phyloP scores from a whole-genome alignment of 1,139 yeast genomes.

The Saccharomycopsis hybrid region DNA sequence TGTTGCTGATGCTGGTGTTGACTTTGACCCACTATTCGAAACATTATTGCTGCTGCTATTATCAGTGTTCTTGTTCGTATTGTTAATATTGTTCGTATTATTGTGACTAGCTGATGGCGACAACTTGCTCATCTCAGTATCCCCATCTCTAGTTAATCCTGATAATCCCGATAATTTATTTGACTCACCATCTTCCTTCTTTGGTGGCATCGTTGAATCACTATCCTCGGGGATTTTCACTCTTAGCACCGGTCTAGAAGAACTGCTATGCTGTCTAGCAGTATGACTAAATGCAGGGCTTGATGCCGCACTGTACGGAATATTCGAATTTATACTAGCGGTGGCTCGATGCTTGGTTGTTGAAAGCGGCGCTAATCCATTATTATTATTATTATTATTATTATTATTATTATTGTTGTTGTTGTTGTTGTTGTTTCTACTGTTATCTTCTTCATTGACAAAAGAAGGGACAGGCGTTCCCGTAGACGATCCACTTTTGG shows the following conservation, averaged over 20 bases:
- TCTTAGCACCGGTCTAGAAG: constrained; percentile 40
- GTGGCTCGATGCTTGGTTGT: constrained; percentile 1
- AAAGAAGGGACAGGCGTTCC: too few species aligned
- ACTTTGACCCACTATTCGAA: constrained; percentile 1
- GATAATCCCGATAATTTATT: neutral
- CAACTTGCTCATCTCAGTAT: neutral
- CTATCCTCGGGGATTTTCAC: constrained; percentile 40
- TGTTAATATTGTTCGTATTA: neutral
- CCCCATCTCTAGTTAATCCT: neutral
- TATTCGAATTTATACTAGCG: constrained; percentile 11
- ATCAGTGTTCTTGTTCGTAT: neutral
- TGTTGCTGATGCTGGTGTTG: constrained; percentile 27
- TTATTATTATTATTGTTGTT: neutral
- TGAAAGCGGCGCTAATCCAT: neutral
- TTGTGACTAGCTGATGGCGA: constrained; percentile 1
- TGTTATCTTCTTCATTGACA: neutral
- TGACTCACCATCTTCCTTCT: constrained; percentile 6
- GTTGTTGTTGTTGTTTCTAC: neutral
- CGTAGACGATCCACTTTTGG: too few species aligned
- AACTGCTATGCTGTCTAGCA: constrained; percentile 21
- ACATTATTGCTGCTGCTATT: constrained; percentile 26
- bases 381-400: neutral
- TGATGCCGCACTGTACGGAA: constrained; percentile 18
- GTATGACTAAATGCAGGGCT: constrained; percentile 18
- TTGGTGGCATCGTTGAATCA: constrained; percentile 1